Percentiles rank a stretch among this genome's conserved stretches.
Evolutionary conservation across 2,329 filamentous ascomycete genomes (phyloP).

Genomic region (Alternaria incomplexa): DNA sequence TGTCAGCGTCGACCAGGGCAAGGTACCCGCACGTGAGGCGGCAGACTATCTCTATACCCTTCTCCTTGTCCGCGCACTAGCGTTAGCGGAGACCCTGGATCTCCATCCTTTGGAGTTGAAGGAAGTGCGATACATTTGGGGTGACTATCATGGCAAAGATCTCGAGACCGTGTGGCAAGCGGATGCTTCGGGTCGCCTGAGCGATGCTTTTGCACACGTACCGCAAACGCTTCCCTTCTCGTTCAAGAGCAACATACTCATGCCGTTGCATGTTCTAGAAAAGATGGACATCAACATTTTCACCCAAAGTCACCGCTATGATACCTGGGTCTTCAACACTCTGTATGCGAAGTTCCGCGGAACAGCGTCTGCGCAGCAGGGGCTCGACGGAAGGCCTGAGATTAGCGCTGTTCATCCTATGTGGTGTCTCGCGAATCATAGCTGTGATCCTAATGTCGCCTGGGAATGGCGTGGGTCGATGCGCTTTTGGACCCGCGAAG

Average conservation of each 20-base stretch:
- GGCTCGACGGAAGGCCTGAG: conserved; percentile 79
- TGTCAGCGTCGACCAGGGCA: conserved; percentile 59
- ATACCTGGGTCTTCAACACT: conserved; percentile 87
- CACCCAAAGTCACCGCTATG: conserved; percentile 60
- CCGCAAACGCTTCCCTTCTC: conserved; percentile 75
- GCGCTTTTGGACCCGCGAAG: conserved; percentile 68
- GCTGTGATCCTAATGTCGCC: conserved; percentile 90
- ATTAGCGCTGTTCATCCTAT: conserved; percentile 92
- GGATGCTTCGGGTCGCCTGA: conserved; percentile 14
- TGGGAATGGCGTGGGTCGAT: conserved; percentile 92
- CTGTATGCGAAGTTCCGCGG: conserved; percentile 89
- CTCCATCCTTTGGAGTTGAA: conserved; percentile 65
- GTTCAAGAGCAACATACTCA: conserved; percentile 76
- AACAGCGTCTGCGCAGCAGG: conserved; percentile 80
- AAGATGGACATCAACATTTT: conserved; percentile 86
- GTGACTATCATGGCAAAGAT: conserved; percentile 59
- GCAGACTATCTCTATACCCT: conserved; percentile 67
- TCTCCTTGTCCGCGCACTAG: conserved; percentile 63
- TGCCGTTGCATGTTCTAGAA: conserved; percentile 77
- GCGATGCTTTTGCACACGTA: conserved; percentile 33
- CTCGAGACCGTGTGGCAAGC: conserved; percentile 29
- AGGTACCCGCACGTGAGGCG: conserved; percentile 63
- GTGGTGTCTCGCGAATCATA: conserved; percentile 96
- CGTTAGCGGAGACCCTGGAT: conserved; percentile 66
- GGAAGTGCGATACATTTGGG: conserved; percentile 70